A percentile compares a stretch with the other conserved stretches of the same genome.
Conservation (phyloP, 1,139 yeast species). For the Pichia sp. region DNA sequence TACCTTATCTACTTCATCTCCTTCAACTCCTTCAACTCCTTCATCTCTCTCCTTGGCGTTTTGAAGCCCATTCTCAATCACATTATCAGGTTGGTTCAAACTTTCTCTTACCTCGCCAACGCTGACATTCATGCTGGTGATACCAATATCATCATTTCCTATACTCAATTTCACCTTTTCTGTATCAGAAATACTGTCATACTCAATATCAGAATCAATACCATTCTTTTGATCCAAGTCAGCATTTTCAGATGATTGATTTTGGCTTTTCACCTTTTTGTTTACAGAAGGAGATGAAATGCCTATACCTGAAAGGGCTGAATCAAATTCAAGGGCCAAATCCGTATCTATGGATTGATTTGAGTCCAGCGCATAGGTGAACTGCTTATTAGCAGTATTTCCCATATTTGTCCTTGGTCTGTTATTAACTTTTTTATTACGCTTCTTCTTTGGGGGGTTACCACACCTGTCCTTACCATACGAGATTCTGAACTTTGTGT, state of each 20-base stretch:
- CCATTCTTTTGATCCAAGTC: neutral
- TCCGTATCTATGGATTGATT: slow-evolving; percentile 11
- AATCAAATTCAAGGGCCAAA: slow-evolving; percentile 11
- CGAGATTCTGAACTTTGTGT: slow-evolving; percentile 56
- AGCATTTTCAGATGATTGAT: neutral
- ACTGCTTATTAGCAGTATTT: slow-evolving; percentile 9
- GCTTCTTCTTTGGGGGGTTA: slow-evolving; percentile 53
- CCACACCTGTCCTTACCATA: slow-evolving; percentile 97
- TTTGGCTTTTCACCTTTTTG: slow-evolving; percentile 2
- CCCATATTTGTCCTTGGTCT: slow-evolving; percentile 20
- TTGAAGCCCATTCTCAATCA: too few species aligned
- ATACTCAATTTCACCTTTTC: neutral
- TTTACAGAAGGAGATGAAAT: slow-evolving; percentile 20
- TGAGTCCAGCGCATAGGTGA: neutral
- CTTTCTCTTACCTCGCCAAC: neutral
- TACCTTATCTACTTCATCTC: neutral
- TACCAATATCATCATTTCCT: neutral
- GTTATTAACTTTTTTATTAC: slow-evolving; percentile 16
- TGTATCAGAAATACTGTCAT: neutral
- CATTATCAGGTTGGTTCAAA: too few species aligned
- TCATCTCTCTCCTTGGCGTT: neutral
- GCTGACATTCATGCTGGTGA: neutral
- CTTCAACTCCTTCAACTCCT: neutral
- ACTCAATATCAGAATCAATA: neutral
- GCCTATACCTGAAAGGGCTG: slow-evolving; percentile 25